Evolutionary conservation across 306 rosid species (phyloP).

Genomic region (Citrullus mucosospermus): DNA sequence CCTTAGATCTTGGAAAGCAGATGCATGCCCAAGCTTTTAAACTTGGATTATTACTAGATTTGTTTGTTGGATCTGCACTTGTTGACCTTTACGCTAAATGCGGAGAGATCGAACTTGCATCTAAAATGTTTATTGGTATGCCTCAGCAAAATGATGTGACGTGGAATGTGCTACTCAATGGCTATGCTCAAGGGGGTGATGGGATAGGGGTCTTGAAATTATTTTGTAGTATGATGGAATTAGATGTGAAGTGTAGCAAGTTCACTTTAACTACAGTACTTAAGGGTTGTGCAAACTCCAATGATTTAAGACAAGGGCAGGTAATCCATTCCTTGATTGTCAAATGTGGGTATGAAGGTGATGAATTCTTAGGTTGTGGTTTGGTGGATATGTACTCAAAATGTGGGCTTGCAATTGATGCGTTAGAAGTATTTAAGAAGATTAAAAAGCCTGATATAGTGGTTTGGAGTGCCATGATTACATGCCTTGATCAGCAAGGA

Average conservation of each 20-base stretch:
- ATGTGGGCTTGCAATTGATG: slow-evolving; percentile 22
- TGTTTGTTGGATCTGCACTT: slow-evolving; percentile 25
- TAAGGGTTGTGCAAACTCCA: slow-evolving; percentile 21
- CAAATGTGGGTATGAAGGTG: slow-evolving; percentile 17
- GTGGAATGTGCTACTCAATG: slow-evolving; percentile 33
- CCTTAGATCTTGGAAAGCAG: slow-evolving; percentile 25
- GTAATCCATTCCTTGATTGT: slow-evolving; percentile 17
- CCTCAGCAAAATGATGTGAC: slow-evolving; percentile 29
- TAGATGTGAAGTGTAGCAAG: slow-evolving; percentile 17
- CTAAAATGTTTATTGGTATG: slow-evolving; percentile 18
- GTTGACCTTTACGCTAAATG: slow-evolving; percentile 30
- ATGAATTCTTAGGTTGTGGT: slow-evolving; percentile 24
- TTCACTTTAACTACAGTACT: slow-evolving; percentile 22
- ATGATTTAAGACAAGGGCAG: slow-evolving; percentile 20
- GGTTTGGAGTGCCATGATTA: slow-evolving; percentile 28
- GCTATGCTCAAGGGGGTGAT: slow-evolving; percentile 24
- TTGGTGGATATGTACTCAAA: slow-evolving; percentile 27
- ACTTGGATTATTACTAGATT: slow-evolving; percentile 15
- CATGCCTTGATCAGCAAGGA: slow-evolving; percentile 30
- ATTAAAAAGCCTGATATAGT: slow-evolving; percentile 26
- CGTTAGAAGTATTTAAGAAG: slow-evolving; percentile 17
- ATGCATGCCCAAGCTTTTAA: slow-evolving; percentile 30
- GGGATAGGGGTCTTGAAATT: slow-evolving; percentile 13
- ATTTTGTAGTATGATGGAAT: slow-evolving; percentile 18
- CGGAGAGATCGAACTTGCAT: slow-evolving; percentile 23